These are phyloP conservation scores for Xylaria sp. DNA, from an alignment of 2,329 filamentous ascomycete genomes.

Conservation along the genomic window DNA sequence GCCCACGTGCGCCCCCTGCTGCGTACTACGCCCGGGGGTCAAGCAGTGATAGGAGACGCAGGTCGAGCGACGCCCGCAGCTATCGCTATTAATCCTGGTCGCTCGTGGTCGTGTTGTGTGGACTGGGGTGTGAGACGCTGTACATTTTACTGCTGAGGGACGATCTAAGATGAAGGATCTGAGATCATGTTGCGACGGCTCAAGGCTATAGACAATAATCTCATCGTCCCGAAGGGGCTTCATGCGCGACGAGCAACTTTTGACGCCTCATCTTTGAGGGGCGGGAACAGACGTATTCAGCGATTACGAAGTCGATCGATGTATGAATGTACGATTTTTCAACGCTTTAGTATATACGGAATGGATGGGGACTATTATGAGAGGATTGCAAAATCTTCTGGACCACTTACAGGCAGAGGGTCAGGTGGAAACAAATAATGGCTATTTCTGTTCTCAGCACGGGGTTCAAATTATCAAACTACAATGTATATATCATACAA, in stretches of 20 bases:
- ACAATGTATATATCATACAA: conserved; percentile 8
- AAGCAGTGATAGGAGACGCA: conserved; percentile 38
- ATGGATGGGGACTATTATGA: not conserved
- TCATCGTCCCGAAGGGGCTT: not conserved
- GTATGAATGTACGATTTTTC: conserved; percentile 13
- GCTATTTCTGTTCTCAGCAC: not conserved
- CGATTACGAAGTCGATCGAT: conserved; percentile 3
- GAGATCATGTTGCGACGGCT: no score
- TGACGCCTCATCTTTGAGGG: not conserved
- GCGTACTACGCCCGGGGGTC: conserved; percentile 40
- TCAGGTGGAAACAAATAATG: not conserved
- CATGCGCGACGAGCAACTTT: not conserved
- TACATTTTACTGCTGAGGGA: not conserved
- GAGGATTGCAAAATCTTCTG: conserved; percentile 9
- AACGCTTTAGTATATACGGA: not conserved
- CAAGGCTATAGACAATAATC: not conserved
- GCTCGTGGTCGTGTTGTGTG: conserved; percentile 3
- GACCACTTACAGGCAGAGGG: not conserved
- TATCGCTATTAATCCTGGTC: conserved; percentile 32
- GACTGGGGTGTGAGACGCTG: not conserved
- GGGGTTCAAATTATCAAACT: not conserved
- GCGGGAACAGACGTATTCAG: not conserved
- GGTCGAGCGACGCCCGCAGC: conserved; percentile 42
- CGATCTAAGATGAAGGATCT: not conserved
- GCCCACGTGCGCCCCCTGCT: conserved; percentile 43